These are phyloP conservation scores for Escallonia herrerae DNA, from an alignment of 129 eudicot species.

Conservation along the genomic window DNA sequence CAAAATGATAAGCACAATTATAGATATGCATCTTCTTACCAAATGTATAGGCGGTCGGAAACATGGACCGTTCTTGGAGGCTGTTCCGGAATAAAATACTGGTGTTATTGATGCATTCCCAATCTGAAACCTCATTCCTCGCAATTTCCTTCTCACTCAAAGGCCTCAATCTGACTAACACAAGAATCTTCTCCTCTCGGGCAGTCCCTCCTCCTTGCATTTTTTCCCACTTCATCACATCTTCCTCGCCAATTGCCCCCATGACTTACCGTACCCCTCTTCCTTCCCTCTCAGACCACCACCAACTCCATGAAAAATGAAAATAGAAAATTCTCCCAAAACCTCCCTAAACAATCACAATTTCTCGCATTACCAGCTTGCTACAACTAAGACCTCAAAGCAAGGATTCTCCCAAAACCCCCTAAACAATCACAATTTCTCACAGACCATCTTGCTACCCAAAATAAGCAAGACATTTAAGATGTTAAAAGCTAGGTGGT, in stretches of 20 bases:
- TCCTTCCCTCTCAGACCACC: conserved; percentile 14
- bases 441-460: conserved; percentile 26
- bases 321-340: not conserved
- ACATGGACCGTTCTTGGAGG: conserved; percentile 22
- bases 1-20: not conserved
- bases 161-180: conserved; percentile 94
- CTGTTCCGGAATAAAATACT: conserved; percentile 15
- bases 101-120: conserved; percentile 18
- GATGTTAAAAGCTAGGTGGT: conserved; percentile 26
- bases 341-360: not conserved
- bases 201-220: conserved; percentile 54
- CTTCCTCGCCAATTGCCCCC: conserved; percentile 90
- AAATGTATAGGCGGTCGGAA: conserved; percentile 13
- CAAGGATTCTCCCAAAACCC: not conserved
- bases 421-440: not conserved
- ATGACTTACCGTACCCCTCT: conserved; percentile 21
- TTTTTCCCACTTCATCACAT: conserved; percentile 74
- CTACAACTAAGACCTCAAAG: not conserved
- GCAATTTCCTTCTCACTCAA: conserved; percentile 82
- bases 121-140: conserved; percentile 70
- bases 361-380: conserved; percentile 13
- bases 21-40: not conserved
- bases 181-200: conserved; percentile 86
- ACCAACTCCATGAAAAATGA: not conserved
- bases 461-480: conserved; percentile 31